Evolutionary conservation across 169 alveolate species (phyloP).

Genomic region (Plasmodium gallinaceum): DNA sequence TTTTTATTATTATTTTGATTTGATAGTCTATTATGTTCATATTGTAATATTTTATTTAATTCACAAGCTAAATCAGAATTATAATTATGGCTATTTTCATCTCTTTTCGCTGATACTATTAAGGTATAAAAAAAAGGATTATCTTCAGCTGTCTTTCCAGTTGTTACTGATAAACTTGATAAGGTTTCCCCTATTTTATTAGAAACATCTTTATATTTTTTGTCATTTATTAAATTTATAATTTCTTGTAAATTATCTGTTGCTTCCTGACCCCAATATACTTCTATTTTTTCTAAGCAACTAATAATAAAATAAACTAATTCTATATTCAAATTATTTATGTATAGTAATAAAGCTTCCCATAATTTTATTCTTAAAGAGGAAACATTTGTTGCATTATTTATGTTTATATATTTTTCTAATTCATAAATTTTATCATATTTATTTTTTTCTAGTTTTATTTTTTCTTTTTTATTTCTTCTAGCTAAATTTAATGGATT

Average conservation of each 20-base stretch:
- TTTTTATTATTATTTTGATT: conserved; percentile 69
- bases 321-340: conserved; percentile 51
- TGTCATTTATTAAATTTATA: conserved; percentile 60
- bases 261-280: conserved; percentile 76
- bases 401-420: conserved; percentile 57
- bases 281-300: conserved; percentile 58
- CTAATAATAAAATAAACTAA: conserved; percentile 52
- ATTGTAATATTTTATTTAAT: conserved; percentile 66
- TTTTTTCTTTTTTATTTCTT: conserved; percentile 2
- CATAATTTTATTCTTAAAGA: conserved; percentile 72
- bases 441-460: conserved; percentile 29
- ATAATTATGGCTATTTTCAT: conserved; percentile 25
- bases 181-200: conserved; percentile 59
- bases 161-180: conserved; percentile 71
- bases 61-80: conserved; percentile 71
- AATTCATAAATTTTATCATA: conserved; percentile 40
- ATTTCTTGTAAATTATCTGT: conserved; percentile 54
- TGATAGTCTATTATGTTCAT: conserved; percentile 70
- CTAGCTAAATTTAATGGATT: background rate
- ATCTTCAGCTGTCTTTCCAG: conserved; percentile 53
- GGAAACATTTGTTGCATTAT: conserved; percentile 60
- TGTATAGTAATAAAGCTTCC: conserved; percentile 67
- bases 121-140: conserved; percentile 72
- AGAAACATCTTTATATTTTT: conserved; percentile 71
- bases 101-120: conserved; percentile 59